Percentiles rank a stretch among this genome's conserved stretches.
Evolutionary conservation across 208 protist species (phyloP).

Genomic region (Leptomonas pyrrhocoris): DNA sequence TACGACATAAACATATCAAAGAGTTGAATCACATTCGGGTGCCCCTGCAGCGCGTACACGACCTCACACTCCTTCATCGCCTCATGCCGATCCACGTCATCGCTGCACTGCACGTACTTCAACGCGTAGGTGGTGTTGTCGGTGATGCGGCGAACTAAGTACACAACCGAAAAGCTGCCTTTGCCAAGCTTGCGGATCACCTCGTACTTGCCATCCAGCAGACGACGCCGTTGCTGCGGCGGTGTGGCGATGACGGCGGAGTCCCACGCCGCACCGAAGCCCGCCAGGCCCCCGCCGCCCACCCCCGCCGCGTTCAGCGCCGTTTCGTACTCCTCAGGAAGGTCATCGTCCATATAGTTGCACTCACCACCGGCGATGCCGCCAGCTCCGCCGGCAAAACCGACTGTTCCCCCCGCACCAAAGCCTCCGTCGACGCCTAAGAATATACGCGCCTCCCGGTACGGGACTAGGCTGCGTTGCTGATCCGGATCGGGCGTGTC

Average conservation of each 20-base stretch:
- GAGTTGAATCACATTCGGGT: conserved; percentile 77
- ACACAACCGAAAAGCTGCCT: conserved; percentile 70
- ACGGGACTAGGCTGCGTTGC: conserved; percentile 9
- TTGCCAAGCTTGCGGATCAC: conserved; percentile 49
- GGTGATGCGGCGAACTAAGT: conserved; percentile 56
- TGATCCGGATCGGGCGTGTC: not conserved
- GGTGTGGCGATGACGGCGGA: not conserved
- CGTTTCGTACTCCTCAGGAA: conserved; percentile 22
- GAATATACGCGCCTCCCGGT: conserved; percentile 8
- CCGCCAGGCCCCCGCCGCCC: not conserved
- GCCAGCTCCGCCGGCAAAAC: not conserved
- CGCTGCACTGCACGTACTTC: conserved; percentile 71
- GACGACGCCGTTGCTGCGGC: conserved; percentile 4
- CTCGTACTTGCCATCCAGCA: conserved; percentile 42
- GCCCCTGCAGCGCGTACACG: conserved; percentile 58
- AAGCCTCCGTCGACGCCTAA: not conserved
- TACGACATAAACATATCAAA: conserved; percentile 85
- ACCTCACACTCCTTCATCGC: conserved; percentile 78
- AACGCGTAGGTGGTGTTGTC: conserved; percentile 54
- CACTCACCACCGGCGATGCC: not conserved
- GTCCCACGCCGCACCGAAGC: conserved; percentile 4
- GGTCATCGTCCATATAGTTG: not conserved
- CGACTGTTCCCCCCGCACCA: not conserved
- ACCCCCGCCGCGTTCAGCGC: conserved; percentile 15
- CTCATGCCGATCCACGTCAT: conserved; percentile 59